These are phyloP conservation scores for Boletus barrowsii DNA, from an alignment of 768 basidiomycete species.

Conservation along the genomic window DNA sequence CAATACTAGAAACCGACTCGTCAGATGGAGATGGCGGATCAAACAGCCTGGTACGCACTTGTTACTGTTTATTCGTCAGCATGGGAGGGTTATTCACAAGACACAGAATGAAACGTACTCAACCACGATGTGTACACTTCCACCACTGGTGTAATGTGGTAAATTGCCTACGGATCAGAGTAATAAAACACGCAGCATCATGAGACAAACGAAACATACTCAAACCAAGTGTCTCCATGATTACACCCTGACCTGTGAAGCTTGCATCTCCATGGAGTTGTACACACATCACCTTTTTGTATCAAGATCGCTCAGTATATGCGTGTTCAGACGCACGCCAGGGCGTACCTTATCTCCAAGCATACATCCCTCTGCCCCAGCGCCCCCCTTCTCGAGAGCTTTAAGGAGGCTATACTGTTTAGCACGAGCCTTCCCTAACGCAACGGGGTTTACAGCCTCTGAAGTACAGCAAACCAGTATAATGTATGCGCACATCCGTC, in stretches of 20 bases:
- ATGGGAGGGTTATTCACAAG: not conserved
- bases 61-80: slow-evolving; percentile 40
- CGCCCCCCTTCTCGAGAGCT: slow-evolving; percentile 42
- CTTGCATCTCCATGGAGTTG: slow-evolving; percentile 92
- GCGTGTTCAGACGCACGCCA: not conserved
- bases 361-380: slow-evolving; percentile 24
- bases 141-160: slow-evolving; percentile 89
- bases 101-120: slow-evolving; percentile 52
- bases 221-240: slow-evolving; percentile 84
- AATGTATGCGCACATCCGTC: not conserved
- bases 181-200: not conserved
- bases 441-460: slow-evolving; percentile 89
- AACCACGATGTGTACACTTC: slow-evolving; percentile 86
- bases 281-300: slow-evolving; percentile 77
- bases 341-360: slow-evolving; percentile 31
- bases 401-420: slow-evolving; percentile 84
- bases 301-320: slow-evolving; percentile 9
- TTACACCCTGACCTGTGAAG: slow-evolving; percentile 86
- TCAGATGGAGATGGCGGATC: not conserved
- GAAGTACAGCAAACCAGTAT: not conserved
- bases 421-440: slow-evolving; percentile 84
- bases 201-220: slow-evolving; percentile 43
- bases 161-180: slow-evolving; percentile 56
- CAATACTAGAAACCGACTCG: slow-evolving; percentile 56
- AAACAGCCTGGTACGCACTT: slow-evolving; percentile 39